Percentiles rank a stretch among this genome's conserved stretches.
Evolutionary conservation across 2,329 filamentous ascomycete genomes (phyloP).

Genomic region (Fusarium kyushuense): DNA sequence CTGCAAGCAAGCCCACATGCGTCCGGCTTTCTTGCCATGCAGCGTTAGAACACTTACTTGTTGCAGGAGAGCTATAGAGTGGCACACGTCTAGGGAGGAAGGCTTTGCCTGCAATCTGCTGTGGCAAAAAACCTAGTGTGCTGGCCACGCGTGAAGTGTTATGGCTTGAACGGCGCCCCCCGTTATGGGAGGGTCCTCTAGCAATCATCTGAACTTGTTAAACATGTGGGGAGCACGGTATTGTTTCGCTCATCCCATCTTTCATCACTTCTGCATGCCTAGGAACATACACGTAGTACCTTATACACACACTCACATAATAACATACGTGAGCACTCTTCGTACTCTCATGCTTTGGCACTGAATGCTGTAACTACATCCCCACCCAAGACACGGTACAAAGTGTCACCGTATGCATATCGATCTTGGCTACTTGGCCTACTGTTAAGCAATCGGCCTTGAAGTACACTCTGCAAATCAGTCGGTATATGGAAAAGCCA

Average conservation of each 20-base stretch:
- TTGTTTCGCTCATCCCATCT: constrained; percentile 37
- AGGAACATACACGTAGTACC: constrained; percentile 7
- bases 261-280: constrained; percentile 26
- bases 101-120: neutral
- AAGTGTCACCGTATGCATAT: neutral
- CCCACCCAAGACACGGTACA: neutral
- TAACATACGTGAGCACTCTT: constrained; percentile 19
- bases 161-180: constrained; percentile 30
- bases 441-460: neutral
- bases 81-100: constrained; percentile 20
- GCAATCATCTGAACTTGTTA: constrained; percentile 37
- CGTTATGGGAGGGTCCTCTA: constrained; percentile 39
- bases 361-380: constrained; percentile 24
- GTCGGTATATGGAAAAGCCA: neutral
- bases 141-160: constrained; percentile 20
- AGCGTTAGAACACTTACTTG: constrained; percentile 31
- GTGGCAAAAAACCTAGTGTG: constrained; percentile 30
- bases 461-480: neutral
- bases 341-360: constrained; percentile 20
- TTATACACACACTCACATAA: neutral
- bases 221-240: constrained; percentile 34
- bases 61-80: constrained; percentile 15
- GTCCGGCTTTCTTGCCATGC: constrained; percentile 19
- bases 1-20: constrained; percentile 17
- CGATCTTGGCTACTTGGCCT: neutral